Base-by-base conservation (phyloP, 768 basidiomycete genomes). In the Xanthoconium stramineum region DNA sequence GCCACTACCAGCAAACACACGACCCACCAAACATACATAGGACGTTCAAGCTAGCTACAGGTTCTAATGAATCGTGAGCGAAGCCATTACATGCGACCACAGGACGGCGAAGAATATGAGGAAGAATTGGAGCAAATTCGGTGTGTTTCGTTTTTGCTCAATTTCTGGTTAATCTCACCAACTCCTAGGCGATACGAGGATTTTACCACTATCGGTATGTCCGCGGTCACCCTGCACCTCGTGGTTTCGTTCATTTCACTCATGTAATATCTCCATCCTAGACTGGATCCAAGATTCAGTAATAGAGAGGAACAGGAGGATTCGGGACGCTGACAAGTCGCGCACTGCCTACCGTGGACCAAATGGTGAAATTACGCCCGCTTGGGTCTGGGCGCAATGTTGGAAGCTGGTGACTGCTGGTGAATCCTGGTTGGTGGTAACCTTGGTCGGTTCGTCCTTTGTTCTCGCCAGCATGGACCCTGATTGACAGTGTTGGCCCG, bases 271-370 rank as follows among this genome's bases (percentile, higher is more conserved):
- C 46, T 35, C 24, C 7, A 36, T 36, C 52, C 36, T 63, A 97
- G 96, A 98, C 70, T 98, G 96, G 96, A 90, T 98, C 47, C 91
- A 97, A 65, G 96, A 98, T 74, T 91, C 94, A 3, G 83, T 94
- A 42, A 80, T 91, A 33, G 96, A 98, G 68, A 81, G 94, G 29
- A 89, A 88, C 59, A 78, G 90, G 62, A 85, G 92, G 24, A 76
- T 89, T 63, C 81, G 85, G 56, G 79, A 81, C 61, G 76, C 80
- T n/a, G 61, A 62, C 51, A 64, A 59, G 57, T 58, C 70, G 50
- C 78, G 77, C 47, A 76, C 76, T 24, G 65, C 77, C 12, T 74
- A 79, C 60, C 75, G 79, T 61, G 77, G 79, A 44, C 76, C 83
- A 19, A 72, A 75, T 33, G 81, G 80, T 40, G 74, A 79, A 62